These are phyloP conservation scores for Pestalotiopsis sp. DNA, from an alignment of 2,329 filamentous ascomycete species.

Conservation along the genomic window DNA sequence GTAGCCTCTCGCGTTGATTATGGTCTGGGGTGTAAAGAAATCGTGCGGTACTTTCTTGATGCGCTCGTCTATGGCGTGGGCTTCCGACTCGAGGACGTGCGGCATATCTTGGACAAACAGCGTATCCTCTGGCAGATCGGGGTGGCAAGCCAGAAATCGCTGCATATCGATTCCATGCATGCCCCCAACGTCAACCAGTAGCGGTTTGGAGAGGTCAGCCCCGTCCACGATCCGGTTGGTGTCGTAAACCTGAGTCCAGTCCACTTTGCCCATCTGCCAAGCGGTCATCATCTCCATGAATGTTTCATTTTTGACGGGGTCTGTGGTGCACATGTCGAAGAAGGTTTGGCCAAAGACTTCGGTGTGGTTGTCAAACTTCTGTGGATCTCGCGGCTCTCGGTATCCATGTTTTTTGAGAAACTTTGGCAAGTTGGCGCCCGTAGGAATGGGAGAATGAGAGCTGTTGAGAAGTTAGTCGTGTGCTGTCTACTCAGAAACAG, in stretches of 20 bases:
- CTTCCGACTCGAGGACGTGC: constrained; percentile 17
- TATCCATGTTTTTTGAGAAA: constrained; percentile 24
- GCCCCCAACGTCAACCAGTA: constrained; percentile 41
- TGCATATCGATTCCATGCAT: constrained; percentile 38
- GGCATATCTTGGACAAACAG: constrained; percentile 41
- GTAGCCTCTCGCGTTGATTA: constrained; percentile 25
- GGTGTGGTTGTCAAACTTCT: constrained; percentile 18
- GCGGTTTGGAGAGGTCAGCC: constrained; percentile 26
- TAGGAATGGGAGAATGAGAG: constrained; percentile 14
- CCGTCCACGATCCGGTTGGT: constrained; percentile 23
- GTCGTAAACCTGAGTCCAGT: constrained; percentile 27
- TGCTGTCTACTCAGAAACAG: neutral
- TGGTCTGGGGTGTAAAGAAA: constrained; percentile 33
- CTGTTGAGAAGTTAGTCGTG: constrained; percentile 9
- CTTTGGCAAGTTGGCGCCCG: constrained; percentile 17
- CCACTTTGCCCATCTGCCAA: constrained; percentile 20
- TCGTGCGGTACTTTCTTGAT: constrained; percentile 29
- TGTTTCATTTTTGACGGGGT: constrained; percentile 18
- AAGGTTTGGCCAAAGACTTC: constrained; percentile 22
- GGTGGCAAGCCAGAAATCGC: constrained; percentile 30
- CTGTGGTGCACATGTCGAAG: constrained; percentile 20
- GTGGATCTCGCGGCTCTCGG: constrained; percentile 20
- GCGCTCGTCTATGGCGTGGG: constrained; percentile 12
- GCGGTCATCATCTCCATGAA: constrained; percentile 26
- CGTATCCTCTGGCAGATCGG: constrained; percentile 29